phyloP scores from a whole-genome alignment of 768 basidiomycete species.

The Lentinula sp. region DNA sequence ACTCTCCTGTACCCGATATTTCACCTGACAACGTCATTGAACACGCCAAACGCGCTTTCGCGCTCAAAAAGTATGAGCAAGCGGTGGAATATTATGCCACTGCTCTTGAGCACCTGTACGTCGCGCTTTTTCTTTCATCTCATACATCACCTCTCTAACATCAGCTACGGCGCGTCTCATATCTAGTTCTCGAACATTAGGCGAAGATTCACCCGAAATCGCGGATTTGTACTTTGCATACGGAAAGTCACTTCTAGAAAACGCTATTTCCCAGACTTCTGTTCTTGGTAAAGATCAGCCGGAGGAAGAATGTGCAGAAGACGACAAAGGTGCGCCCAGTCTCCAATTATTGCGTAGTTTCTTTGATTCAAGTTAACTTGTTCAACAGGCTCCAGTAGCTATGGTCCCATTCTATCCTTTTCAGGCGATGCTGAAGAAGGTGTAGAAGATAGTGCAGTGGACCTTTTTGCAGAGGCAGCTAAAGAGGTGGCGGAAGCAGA shows the following conservation, averaged over 20 bases:
- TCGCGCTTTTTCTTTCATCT: conserved; percentile 23
- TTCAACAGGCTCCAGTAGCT: conserved; percentile 19
- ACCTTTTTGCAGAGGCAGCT: conserved; percentile 57
- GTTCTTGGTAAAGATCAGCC: conserved; percentile 88
- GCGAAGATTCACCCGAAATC: conserved; percentile 76
- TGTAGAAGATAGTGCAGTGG: conserved; percentile 46
- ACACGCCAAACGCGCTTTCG: conserved; percentile 83
- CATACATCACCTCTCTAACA: not conserved
- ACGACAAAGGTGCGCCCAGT: conserved; percentile 14
- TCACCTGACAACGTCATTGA: conserved; percentile 59
- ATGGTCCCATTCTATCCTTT: conserved; percentile 68
- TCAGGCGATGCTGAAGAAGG: conserved; percentile 73
- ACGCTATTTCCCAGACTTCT: conserved; percentile 78
- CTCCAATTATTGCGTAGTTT: conserved; percentile 3
- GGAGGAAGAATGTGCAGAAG: conserved; percentile 41
- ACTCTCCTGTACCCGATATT: conserved; percentile 5
- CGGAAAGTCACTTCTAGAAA: conserved; percentile 89
- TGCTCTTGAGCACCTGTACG: conserved; percentile 80
- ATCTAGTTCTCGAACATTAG: conserved; percentile 62
- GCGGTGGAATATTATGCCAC: conserved; percentile 80
- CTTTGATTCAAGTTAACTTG: not conserved
- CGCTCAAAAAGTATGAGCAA: conserved; percentile 80
- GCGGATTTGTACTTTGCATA: conserved; percentile 90
- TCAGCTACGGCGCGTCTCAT: conserved; percentile 12
- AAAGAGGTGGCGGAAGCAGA: conserved; percentile 38